Base-by-base conservation (phyloP, 257 asterid genomes). In the Plectranthus barbatus region DNA sequence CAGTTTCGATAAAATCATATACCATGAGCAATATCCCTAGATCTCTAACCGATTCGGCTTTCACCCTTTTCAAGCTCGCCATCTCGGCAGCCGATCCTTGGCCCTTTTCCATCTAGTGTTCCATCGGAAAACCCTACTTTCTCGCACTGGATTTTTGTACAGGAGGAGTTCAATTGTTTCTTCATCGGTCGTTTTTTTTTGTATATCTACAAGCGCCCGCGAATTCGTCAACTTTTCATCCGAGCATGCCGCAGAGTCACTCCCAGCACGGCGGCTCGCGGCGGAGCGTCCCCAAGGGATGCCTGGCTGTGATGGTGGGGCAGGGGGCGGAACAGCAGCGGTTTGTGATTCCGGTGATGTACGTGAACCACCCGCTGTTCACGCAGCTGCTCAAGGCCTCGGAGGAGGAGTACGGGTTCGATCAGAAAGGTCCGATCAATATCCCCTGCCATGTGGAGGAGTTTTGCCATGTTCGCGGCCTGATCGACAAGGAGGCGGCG, bases 71-170 rank as follows among this genome's bases (percentile, higher is more conserved):
- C 78, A 86, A 64, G 8, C 85, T 91, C 45, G 91, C 98, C 70
- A 86, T 91, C 36, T 88, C 96, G 49, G 74, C 88, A 0, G 82
- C 98, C 5, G 95, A 91, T 81, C 98, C 96, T 26, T 91, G 96
- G 98, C 96, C 94, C 3, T 87, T 85, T 37, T 84, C 96, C 68
- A 14, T 65, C 17, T 6, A 52, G 62, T 23, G 60, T 52, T 75
- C 59, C 60, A 5, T 45, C 19, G 0, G n/a, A 9, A 19, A 19
- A 19, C 62, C 33, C 61, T 48, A 33, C 24, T 54, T 52, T 60
- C 37, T 50, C 29, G 7, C 56, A n/a, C n/a, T n/a, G n/a, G n/a
- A n/a, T n/a, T n/a, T n/a, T 37, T 65, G 66, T 63, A 50, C 66
- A 55, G 6, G 5, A 19, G n/a, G n/a, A n/a, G n/a, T n/a, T n/a